These are phyloP conservation scores for Byssothecium circinans DNA, from an alignment of 2,329 filamentous ascomycete genomes.

Conservation along the genomic window DNA sequence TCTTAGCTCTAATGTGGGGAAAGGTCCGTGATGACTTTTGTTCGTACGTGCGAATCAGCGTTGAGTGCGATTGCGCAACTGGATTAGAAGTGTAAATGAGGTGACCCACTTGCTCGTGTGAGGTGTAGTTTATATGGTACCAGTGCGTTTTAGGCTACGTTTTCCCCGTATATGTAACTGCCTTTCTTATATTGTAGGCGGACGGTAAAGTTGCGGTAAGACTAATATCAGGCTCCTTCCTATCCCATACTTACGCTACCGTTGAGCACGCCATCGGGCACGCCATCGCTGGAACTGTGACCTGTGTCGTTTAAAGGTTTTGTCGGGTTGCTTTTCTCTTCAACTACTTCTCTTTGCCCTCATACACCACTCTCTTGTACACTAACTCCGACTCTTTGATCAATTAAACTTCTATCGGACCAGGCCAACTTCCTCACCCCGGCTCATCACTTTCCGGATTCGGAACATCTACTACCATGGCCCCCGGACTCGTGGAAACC, in stretches of 20 bases:
- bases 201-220: background rate
- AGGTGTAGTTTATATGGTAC: background rate
- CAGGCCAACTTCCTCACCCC: background rate
- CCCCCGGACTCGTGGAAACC: conserved; percentile 36
- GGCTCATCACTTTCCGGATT: background rate
- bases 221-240: background rate
- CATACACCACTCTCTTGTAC: background rate
- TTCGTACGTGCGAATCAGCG: conserved; percentile 10
- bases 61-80: conserved; percentile 44
- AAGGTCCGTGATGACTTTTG: background rate
- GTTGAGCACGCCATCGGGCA: conserved; percentile 6
- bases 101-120: background rate
- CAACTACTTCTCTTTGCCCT: background rate
- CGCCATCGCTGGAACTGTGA: background rate
- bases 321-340: background rate
- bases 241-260: background rate
- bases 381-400: too few species aligned
- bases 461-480: conserved; percentile 22
- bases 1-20: conserved; percentile 6
- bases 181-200: background rate
- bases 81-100: conserved; percentile 5
- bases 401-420: background rate
- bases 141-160: background rate
- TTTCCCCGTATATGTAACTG: background rate
- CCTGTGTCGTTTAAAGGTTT: background rate